Conservation (phyloP, 805 yeast genomes). For the Wickerhamiella azymoides region DNA sequence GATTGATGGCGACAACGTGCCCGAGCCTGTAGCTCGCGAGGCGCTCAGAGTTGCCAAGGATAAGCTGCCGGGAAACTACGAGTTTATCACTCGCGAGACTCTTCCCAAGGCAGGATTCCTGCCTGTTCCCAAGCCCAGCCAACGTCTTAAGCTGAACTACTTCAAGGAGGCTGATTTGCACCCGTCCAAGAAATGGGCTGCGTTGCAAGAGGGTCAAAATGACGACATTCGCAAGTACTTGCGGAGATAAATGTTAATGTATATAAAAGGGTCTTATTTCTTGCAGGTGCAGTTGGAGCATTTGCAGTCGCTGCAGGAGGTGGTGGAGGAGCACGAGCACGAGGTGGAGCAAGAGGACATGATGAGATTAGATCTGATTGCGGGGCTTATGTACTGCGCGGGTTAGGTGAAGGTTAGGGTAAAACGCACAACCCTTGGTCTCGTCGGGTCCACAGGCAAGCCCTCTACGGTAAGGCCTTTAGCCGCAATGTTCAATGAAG, state of each 20-base stretch:
- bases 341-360: slow-evolving; percentile 3
- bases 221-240: slow-evolving; percentile 45
- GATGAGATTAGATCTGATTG: background rate
- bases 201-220: slow-evolving; percentile 19
- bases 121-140: slow-evolving; percentile 32
- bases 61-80: slow-evolving; percentile 85
- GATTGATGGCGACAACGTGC: slow-evolving; percentile 58
- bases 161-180: slow-evolving; percentile 38
- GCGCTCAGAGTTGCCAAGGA: slow-evolving; percentile 79
- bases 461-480: no score
- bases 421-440: slow-evolving; percentile 5
- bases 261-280: background rate
- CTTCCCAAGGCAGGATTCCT: slow-evolving; percentile 60
- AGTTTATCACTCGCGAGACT: slow-evolving; percentile 52
- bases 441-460: no score
- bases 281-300: slow-evolving; percentile 7
- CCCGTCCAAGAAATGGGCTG: slow-evolving; percentile 49
- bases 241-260: background rate
- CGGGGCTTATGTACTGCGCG: background rate
- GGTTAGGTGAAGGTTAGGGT: background rate
- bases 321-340: slow-evolving; percentile 1
- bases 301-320: slow-evolving; percentile 1
- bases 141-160: slow-evolving; percentile 37
- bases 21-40: slow-evolving; percentile 80
- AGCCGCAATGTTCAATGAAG: no score